A percentile compares a stretch with the other conserved stretches of the same genome.
phyloP scores from a whole-genome alignment of 768 basidiomycete species.

The Galerina sulciceps region DNA sequence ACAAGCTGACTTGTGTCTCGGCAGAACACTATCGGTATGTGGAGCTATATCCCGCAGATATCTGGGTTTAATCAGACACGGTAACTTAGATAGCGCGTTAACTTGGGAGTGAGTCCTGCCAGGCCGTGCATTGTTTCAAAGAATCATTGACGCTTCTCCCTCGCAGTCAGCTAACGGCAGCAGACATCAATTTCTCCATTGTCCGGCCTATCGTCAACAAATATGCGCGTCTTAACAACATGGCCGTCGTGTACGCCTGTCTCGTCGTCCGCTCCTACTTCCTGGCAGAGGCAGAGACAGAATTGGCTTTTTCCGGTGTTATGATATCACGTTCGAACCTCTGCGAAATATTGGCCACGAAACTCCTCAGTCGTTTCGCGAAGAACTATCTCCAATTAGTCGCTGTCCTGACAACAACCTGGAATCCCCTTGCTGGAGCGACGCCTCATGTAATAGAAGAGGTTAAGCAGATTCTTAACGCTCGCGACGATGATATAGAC shows the following conservation, averaged over 20 bases:
- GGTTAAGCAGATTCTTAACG: constrained; percentile 61
- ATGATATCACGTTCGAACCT: constrained; percentile 71
- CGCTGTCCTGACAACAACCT: constrained; percentile 78
- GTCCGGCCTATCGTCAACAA: constrained; percentile 79
- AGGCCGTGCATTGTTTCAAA: constrained; percentile 5
- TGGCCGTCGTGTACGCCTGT: constrained; percentile 76
- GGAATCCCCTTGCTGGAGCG: constrained; percentile 86
- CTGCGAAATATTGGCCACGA: constrained; percentile 90
- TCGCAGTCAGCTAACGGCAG: constrained; percentile 75
- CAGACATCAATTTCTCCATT: constrained; percentile 82
- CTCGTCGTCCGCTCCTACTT: constrained; percentile 84
- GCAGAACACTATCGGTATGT: constrained; percentile 50
- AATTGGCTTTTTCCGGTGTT: constrained; percentile 79
- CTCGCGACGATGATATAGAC: constrained; percentile 63
- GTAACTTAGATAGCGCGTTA: constrained; percentile 62
- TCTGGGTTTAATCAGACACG: constrained; percentile 12
- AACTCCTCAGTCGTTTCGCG: constrained; percentile 77
- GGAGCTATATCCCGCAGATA: not conserved
- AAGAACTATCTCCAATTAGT: constrained; percentile 76
- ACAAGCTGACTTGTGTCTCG: constrained; percentile 6
- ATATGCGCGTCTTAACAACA: constrained; percentile 77
- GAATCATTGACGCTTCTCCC: not conserved
- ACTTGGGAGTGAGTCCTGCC: constrained; percentile 73
- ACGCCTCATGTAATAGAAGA: constrained; percentile 66
- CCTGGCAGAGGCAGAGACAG: constrained; percentile 63